Percentiles rank a stretch among this genome's conserved stretches.
phyloP scores from a whole-genome alignment of 192 early-diverging fungal genomes.

The Podila clonocystis region DNA sequence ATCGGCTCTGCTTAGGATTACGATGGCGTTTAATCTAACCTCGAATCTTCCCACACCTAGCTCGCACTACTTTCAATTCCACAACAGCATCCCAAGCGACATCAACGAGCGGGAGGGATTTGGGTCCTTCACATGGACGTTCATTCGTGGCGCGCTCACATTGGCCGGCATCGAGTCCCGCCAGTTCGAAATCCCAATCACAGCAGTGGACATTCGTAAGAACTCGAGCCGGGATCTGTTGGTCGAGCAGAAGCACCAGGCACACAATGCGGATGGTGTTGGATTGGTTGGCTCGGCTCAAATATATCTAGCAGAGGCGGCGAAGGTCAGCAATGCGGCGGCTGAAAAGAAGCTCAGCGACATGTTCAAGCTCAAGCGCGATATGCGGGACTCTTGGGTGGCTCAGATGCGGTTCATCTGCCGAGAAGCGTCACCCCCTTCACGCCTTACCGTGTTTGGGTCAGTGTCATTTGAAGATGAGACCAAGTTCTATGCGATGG shows the following conservation, averaged over 20 bases:
- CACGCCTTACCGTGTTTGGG: conserved; percentile 5
- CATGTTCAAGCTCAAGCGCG: conserved; percentile 12
- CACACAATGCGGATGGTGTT: conserved; percentile 9
- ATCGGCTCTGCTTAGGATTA: background rate
- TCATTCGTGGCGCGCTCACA: conserved; percentile 13
- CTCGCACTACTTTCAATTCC: conserved; percentile 13
- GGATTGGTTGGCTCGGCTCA: background rate
- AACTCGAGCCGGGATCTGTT: conserved; percentile 3
- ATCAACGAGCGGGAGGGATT: conserved; percentile 14
- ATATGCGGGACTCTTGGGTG: background rate
- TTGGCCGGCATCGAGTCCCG: conserved; percentile 1
- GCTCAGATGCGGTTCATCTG: conserved; percentile 6
- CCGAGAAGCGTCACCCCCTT: background rate
- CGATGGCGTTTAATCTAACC: too few species aligned
- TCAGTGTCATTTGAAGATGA: background rate
- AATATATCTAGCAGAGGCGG: conserved; percentile 10
- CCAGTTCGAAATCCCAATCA: conserved; percentile 9
- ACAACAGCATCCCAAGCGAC: background rate
- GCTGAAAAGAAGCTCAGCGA: background rate
- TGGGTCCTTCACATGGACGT: conserved; percentile 5
- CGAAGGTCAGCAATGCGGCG: background rate
- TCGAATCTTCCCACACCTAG: background rate
- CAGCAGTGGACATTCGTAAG: conserved; percentile 4
- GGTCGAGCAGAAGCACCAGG: conserved; percentile 3
- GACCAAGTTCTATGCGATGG: conserved; percentile 9